Percentiles rank a stretch among this genome's conserved stretches.
These are phyloP conservation scores for Cyclostephanos tholiformis DNA, from an alignment of 108 stramenopile genomes.

Conservation along the genomic window DNA sequence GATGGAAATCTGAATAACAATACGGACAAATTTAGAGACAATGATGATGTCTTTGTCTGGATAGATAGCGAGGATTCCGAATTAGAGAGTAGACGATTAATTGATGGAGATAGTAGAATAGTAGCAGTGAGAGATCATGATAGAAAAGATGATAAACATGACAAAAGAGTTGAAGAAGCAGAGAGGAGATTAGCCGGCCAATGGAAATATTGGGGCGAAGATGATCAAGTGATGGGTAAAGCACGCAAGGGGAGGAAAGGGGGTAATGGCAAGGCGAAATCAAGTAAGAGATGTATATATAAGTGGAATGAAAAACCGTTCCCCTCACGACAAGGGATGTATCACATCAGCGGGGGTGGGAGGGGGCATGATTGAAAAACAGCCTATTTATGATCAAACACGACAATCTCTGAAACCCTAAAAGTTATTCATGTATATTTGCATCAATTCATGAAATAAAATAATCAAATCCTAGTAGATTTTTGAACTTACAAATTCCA, in stretches of 20 bases:
- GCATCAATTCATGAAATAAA: no score
- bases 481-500: no score
- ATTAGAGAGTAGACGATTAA: not conserved
- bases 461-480: no score
- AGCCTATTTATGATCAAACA: not conserved
- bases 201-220: constrained; percentile 12
- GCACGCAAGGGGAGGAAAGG: not conserved
- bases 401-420: not conserved
- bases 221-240: not conserved
- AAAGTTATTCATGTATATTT: not conserved
- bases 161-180: not conserved
- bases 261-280: not conserved
- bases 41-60: constrained; percentile 16
- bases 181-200: not conserved
- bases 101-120: not conserved
- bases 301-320: not conserved
- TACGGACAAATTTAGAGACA: not conserved
- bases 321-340: not conserved
- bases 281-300: constrained; percentile 4
- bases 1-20: not conserved
- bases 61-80: not conserved
- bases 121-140: not conserved
- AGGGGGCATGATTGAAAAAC: not conserved
- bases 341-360: not conserved
- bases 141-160: not conserved